Evolutionary conservation across 257 asterid genomes (phyloP), one percentile per base, ranked within the genome.

Genomic region (Mitragyna speciosa): DNA sequence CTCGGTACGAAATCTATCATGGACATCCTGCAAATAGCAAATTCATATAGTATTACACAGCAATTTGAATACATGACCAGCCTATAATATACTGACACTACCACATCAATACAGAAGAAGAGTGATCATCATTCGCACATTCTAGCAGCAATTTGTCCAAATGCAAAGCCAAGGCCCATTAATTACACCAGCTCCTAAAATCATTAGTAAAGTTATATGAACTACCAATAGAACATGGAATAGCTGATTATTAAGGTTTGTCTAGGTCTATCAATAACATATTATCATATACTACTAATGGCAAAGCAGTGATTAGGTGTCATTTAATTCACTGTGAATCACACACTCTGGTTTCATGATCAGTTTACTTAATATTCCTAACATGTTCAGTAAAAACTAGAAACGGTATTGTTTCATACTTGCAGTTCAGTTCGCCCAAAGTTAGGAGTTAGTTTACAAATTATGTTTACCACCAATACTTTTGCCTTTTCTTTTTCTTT

Each of bases 1-100:
- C 83, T 96, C 97, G 47, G 99, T 96, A 43, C 98, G 96, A 80
- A 90, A 96, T 85, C 97, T 89, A 82, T 94, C 95, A 70, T 94
- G 98, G 83, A 94, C 99, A 89, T 96, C 99, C 98, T 94, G 93
- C 79, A 77, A 87, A 78, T 52, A 82, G 78, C 75, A 76, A 92
- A 76, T 59, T 7, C 41, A 12, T 45, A 70, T n/a, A 72, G 78
- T 73, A 64, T 77, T 45, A 65, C 33, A 49, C 39, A 22, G n/a
- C 39, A 51, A 54, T 4, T 43, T 22, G n/a, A 39, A 65, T 15
- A 66, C 7, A 66, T 19, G 19, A 28, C 67, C 2, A 28, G 41
- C 12, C 24, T 33, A 73, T 47, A 65, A 65, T 12, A 43, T 12
- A 41, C 26, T 61, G n/a, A 41, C 12, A 64, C 33, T 54, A 15